Conservation (phyloP, 1,139 yeast species). For the Taphrina pruni region DNA sequence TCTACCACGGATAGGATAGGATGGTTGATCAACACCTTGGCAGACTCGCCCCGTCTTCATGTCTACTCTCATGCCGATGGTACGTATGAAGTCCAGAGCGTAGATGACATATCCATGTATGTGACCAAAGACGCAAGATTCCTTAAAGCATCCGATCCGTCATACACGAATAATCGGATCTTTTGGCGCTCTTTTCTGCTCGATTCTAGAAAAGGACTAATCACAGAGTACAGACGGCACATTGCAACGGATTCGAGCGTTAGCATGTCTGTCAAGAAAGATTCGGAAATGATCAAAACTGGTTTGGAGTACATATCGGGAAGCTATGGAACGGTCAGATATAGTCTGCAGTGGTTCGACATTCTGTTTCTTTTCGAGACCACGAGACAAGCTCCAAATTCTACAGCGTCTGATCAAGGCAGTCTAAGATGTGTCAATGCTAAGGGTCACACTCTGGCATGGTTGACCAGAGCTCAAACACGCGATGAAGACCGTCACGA, state of each 20-base stretch:
- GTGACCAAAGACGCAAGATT: conserved; percentile 3
- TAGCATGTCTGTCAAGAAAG: conserved; percentile 4
- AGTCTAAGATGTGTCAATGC: conserved; percentile 6
- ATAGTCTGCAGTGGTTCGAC: conserved; percentile 1
- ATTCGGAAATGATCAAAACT: not conserved
- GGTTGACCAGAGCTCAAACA: conserved; percentile 8
- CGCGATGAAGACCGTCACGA: not conserved
- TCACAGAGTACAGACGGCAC: conserved; percentile 13
- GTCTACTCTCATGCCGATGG: conserved; percentile 1
- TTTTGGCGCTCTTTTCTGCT: conserved; percentile 17
- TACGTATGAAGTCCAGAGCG: not conserved
- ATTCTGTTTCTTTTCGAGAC: not conserved
- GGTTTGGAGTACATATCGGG: conserved; percentile 4
- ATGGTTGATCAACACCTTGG: conserved; percentile 4
- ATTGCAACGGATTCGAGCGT: conserved; percentile 3
- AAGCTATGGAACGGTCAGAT: not conserved
- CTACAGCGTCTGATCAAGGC: conserved; percentile 6
- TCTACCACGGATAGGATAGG: not conserved
- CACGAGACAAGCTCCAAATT: conserved; percentile 17
- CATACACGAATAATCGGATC: not conserved
- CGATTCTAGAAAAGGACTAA: not conserved
- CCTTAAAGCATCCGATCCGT: not conserved
- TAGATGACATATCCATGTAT: conserved; percentile 12
- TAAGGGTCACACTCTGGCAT: conserved; percentile 7
- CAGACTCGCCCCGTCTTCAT: conserved; percentile 16